A percentile compares a stretch with the other conserved stretches of the same genome.
Evolutionary conservation across 768 basidiomycete genomes (phyloP).

Genomic region (Termitomyces sp.): DNA sequence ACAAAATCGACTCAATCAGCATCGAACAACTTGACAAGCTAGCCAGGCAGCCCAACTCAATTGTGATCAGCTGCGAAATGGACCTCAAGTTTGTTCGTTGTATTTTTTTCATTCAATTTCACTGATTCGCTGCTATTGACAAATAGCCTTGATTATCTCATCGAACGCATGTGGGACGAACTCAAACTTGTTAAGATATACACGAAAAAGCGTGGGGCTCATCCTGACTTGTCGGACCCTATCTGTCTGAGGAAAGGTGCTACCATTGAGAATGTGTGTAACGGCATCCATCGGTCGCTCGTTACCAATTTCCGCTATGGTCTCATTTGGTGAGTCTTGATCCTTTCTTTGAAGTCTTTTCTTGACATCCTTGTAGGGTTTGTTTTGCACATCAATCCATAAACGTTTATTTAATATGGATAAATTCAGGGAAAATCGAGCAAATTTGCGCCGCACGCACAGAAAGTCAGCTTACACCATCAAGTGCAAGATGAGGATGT

Average conservation of each 20-base stretch:
- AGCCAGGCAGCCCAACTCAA: constrained; percentile 73
- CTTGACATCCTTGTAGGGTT: constrained; percentile 8
- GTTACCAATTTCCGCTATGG: constrained; percentile 91
- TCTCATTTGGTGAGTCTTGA: constrained; percentile 72
- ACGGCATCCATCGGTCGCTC: constrained; percentile 87
- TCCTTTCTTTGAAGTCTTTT: neutral
- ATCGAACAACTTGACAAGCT: constrained; percentile 80
- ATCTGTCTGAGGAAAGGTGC: constrained; percentile 88
- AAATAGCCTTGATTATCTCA: constrained; percentile 61
- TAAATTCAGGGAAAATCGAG: constrained; percentile 77
- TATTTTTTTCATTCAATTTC: neutral
- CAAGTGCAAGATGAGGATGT: constrained; percentile 86
- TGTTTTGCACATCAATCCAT: neutral
- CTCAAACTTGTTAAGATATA: constrained; percentile 87
- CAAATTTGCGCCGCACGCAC: constrained; percentile 90
- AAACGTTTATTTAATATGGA: neutral
- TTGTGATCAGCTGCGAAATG: constrained; percentile 98
- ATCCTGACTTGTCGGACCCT: constrained; percentile 89
- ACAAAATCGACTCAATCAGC: constrained; percentile 91
- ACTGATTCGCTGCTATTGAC: constrained; percentile 1
- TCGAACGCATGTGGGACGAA: constrained; percentile 76
- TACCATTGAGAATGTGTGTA: constrained; percentile 92
- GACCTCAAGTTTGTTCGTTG: constrained; percentile 65
- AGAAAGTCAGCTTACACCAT: constrained; percentile 86
- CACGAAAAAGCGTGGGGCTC: constrained; percentile 95